Evolutionary conservation across 257 asterid species (phyloP), one percentile per base, ranked within the genome.

Genomic region (Solanum okadae): DNA sequence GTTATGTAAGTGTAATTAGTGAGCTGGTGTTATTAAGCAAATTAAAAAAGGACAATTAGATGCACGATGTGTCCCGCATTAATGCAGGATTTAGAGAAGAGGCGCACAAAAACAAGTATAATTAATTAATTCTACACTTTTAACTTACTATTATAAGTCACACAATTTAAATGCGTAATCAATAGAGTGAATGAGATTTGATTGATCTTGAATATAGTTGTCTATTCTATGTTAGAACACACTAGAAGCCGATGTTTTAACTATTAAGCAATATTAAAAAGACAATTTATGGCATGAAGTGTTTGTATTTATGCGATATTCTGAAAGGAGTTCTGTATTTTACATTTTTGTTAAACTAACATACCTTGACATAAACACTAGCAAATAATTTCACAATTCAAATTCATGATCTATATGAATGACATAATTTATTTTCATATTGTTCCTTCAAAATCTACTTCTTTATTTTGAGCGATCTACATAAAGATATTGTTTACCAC

Each of bases 241-340:
- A 52, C 4, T 16, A 16, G 23, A 52, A 16, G 23, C 0, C 0
- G 63, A 52, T 52, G 23, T 52, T 16, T 52, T 52, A 52, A 52
- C 23, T 16, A 16, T 52, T 52, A 18, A 52, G n/a, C n/a, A 18
- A 52, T 52, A 0, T 52, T 16, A 52, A 16, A 52, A 52, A 52
- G 23, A 52, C 0, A 16, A 52, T 16, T 52, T 52, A 16, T 52
- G 0, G 63, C 0, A 16, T 0, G 0, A 52, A 52, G 61, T 52
- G 8, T 52, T 52, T 52, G 63, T 52, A 52, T 52, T 52, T 16
- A 52, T 52, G 0, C 0, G 63, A 52, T 52, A 52, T 52, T 52
- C 0, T 16, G 23, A 52, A 52, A 16, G 23, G 23, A 0, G 15
- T 52, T 52, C 3, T 46, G 3, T 52, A 16, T 16, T 2, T 6